Base-by-base conservation (phyloP, 495 filamentous ascomycete genomes). In the Penicillium canescens region DNA sequence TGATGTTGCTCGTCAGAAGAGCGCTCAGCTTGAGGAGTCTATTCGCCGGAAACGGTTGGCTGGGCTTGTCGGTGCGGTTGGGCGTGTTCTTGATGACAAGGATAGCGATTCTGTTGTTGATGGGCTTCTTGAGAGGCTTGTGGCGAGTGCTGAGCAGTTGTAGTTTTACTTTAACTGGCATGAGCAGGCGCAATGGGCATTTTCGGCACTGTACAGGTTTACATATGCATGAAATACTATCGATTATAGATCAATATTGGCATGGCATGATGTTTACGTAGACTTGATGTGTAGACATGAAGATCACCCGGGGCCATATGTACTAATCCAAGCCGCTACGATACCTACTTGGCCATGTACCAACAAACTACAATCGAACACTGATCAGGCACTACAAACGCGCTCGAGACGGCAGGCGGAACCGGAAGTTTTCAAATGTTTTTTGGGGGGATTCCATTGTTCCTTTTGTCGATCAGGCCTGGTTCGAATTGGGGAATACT, bases 1-100 rank as follows among this genome's bases (percentile, higher is more conserved):
- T 18, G 87, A 93, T 18, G 76, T 90, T 28, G 94, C 95, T 9
- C 84, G 81, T 18, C 67, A 78, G 47, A 96, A 95, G 75, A 94
- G 89, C 61, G 75, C 76, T 26, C 85, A 93, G 70, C 59, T 98
- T 62, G 94, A 98, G 70, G 81, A 85, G 36, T 79, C 80, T 54
- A 84, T 93, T 55, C 84, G 77, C 58, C 76, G 75, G 55, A 82
- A 83, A 55, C 78, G 72, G 54, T 48, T 87, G 34, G 69, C 62
- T 5, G 79, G 76, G 13, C 69, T 84, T 34, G 68, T 71, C 7
- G 44, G 56, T 16, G 60, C 70, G 37, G 65, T 74, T 50, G 66
- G 62, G 16, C 70, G 67, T 42, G 60, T 84, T 39, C 65, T 86
- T 37, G 58, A 57, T 5, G 66, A 71, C 46, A 46, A 54, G 20